These are phyloP conservation scores for Backusella parvicylindrica DNA, from an alignment of 192 early-diverging fungal species.

Conservation along the genomic window DNA sequence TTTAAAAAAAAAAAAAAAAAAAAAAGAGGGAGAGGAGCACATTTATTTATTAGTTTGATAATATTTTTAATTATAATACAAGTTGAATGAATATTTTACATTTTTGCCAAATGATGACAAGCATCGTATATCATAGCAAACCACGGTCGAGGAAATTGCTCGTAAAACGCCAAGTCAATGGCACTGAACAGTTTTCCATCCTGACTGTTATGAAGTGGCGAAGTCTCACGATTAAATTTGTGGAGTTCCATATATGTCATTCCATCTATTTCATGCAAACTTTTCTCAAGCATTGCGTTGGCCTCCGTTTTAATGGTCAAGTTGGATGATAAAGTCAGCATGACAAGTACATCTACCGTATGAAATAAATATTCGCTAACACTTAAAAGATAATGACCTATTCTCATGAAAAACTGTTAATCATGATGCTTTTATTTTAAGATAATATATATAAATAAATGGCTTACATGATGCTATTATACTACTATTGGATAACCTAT, in stretches of 20 bases:
- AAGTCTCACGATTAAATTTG: background rate
- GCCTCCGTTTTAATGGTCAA: background rate
- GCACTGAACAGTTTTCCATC: background rate
- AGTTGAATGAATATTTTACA: no score
- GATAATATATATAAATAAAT: background rate
- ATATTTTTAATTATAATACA: no score
- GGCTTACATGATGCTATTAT: background rate
- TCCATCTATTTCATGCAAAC: background rate
- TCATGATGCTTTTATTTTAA: background rate
- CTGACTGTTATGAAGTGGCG: background rate
- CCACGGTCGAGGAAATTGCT: background rate
- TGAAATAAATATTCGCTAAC: background rate
- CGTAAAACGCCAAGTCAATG: background rate
- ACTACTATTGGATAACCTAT: background rate
- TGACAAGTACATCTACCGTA: background rate
- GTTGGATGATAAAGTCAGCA: background rate
- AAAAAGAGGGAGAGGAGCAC: no score
- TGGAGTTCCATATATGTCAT: background rate
- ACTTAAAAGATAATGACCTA: background rate
- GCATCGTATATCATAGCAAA: background rate
- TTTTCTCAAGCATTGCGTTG: background rate
- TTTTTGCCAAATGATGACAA: background rate
- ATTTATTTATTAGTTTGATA: no score
- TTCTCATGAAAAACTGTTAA: background rate
- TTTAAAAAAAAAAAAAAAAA: no score